Base-by-base conservation (phyloP, 2,329 filamentous ascomycete species). In the Coccinonectria pachysandricola region DNA sequence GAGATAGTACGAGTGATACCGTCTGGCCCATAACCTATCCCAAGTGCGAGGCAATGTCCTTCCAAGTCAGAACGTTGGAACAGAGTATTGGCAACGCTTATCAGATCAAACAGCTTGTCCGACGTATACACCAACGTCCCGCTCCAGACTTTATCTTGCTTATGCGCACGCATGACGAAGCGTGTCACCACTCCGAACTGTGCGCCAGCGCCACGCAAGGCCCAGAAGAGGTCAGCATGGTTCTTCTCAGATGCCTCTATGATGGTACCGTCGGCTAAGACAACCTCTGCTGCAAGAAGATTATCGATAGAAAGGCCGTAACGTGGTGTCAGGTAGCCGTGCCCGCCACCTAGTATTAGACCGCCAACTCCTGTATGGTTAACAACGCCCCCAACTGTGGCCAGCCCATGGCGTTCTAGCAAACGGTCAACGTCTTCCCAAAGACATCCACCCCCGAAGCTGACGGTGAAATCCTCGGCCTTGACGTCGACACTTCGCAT, bases 311-410 rank as follows among this genome's bases (percentile, higher is more conserved):
- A 46, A 4, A 77, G 56, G 0, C 75, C 76, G 27, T 71, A 54
- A 11, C 55, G 53, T 0, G 67, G 64, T 10, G 58, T 65, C 4
- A 78, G 53, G 48, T 64, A 68, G 3, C 74, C 71, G 39, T 72
- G 69, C 1, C 71, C 72, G 15, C 71, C 72, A 1, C 70, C 71
- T 0, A 75, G 40, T 0, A 64, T 63, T 9, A 76, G 49, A 0
- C 69, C 74, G 3, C 68, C 71, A 7, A 77, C 63, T 4, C 74
- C 73, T 1, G 71, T 76, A 36, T 76, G 67, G 27, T 70, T 70
- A 6, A 77, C 71, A 0, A 71, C 74, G 2, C 72, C 72, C 4
- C 70, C 71, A 0, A 76, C 71, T 3, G 69, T 68, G 2, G 69
- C 71, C 1, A 76, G 56, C 0, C 59, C 59, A 37, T 68, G 49